These are phyloP conservation scores for Neurospora sp. DNA, from an alignment of 2,329 filamentous ascomycete species.

Conservation along the genomic window DNA sequence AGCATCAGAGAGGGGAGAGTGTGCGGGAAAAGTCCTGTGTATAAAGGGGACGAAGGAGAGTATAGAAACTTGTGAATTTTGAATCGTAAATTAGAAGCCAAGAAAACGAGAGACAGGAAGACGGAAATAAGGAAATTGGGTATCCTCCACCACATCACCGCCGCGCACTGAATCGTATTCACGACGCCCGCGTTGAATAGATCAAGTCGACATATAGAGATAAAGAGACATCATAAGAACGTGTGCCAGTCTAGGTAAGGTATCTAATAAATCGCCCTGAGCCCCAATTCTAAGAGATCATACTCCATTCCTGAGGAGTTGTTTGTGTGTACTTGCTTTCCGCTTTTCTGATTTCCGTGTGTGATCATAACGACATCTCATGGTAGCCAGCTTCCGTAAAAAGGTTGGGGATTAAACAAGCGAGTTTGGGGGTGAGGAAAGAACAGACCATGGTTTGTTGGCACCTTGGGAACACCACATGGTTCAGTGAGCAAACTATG, in stretches of 20 bases:
- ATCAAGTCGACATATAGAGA: background rate
- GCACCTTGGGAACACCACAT: background rate
- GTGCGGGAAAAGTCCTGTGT: background rate
- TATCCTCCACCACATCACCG: background rate
- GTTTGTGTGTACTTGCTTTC: background rate
- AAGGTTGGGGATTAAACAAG: background rate
- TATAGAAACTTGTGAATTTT: background rate
- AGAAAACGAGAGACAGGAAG: background rate
- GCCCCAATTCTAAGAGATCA: background rate
- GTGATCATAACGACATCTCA: background rate
- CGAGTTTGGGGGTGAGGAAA: background rate
- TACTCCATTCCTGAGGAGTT: background rate
- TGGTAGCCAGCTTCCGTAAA: background rate
- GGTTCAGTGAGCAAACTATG: background rate
- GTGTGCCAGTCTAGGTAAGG: background rate
- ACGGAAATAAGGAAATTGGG: background rate
- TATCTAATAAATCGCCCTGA: background rate
- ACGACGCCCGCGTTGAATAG: background rate
- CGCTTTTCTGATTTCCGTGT: background rate
- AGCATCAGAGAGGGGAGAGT: background rate
- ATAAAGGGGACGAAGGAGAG: background rate
- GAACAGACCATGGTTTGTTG: background rate
- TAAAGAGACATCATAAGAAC: background rate
- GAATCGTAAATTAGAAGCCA: background rate
- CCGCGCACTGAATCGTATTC: background rate